Evolutionary conservation across 1,284 basidiomycete genomes (phyloP).

Genomic region (Ustilago xerochloae): DNA sequence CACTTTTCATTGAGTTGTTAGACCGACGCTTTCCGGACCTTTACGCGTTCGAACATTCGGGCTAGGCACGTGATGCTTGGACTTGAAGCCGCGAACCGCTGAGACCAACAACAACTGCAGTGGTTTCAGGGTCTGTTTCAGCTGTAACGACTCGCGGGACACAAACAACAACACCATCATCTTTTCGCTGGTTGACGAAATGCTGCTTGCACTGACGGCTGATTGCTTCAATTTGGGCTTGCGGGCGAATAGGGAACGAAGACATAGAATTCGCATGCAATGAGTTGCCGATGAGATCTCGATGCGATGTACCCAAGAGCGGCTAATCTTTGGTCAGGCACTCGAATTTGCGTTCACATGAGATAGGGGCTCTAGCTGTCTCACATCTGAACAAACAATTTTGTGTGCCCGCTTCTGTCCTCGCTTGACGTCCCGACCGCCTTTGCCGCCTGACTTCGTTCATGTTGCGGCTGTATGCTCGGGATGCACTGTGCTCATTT

Average conservation of each 20-base stretch:
- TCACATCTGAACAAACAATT: slow-evolving; percentile 5
- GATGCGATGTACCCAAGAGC: background rate
- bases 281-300: background rate
- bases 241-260: too few species aligned
- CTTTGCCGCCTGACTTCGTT: background rate
- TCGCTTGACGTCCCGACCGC: background rate
- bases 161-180: background rate
- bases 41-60: too few species aligned
- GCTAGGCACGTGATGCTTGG: slow-evolving; percentile 6
- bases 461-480: too few species aligned
- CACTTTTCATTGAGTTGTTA: slow-evolving; percentile 3
- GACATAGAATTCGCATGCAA: background rate
- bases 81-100: background rate
- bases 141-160: background rate
- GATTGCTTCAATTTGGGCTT: too few species aligned
- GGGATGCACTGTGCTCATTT: too few species aligned
- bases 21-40: background rate
- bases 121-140: background rate
- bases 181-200: background rate
- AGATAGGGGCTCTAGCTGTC: slow-evolving; percentile 17
- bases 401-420: background rate
- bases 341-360: background rate
- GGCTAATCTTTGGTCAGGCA: background rate
- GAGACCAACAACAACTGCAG: slow-evolving; percentile 1
- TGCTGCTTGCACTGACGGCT: too few species aligned